Percentiles rank a stretch among this genome's conserved stretches.
phyloP scores from a whole-genome alignment of 805 yeast genomes.

The Zygoascus ofunaensis region DNA sequence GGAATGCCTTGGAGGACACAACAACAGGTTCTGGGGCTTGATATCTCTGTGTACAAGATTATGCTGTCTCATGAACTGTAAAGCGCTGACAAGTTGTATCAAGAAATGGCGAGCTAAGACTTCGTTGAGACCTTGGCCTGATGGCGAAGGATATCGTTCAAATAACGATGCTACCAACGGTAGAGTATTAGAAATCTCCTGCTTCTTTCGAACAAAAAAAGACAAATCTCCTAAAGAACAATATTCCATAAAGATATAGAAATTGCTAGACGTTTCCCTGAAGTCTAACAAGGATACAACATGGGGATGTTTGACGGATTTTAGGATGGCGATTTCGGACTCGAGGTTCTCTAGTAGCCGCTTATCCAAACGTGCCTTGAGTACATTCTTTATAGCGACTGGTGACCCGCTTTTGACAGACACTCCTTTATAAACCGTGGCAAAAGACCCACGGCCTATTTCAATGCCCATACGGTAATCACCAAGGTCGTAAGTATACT shows the following conservation, averaged over 20 bases:
- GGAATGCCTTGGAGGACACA: slow-evolving; percentile 74
- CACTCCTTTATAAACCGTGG: slow-evolving; percentile 84
- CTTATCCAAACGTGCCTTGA: slow-evolving; percentile 72
- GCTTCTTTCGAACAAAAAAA: slow-evolving; percentile 69
- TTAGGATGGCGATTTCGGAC: slow-evolving; percentile 81
- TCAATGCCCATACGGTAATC: slow-evolving; percentile 59
- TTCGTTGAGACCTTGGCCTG: slow-evolving; percentile 67
- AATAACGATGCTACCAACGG: slow-evolving; percentile 72
- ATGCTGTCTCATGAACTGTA: slow-evolving; percentile 69
- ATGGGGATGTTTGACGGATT: slow-evolving; percentile 85
- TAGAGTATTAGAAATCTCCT: slow-evolving; percentile 60
- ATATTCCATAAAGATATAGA: slow-evolving; percentile 91
- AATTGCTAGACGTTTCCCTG: slow-evolving; percentile 62
- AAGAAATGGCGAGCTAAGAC: slow-evolving; percentile 73
- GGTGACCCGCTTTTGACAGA: slow-evolving; percentile 39
- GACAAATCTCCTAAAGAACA: slow-evolving; percentile 93
- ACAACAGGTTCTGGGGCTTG: slow-evolving; percentile 78
- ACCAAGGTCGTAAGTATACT: slow-evolving; percentile 8
- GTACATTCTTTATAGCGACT: slow-evolving; percentile 85
- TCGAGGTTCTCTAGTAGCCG: slow-evolving; percentile 85
- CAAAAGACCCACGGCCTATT: slow-evolving; percentile 94
- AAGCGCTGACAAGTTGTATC: slow-evolving; percentile 77
- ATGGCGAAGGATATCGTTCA: slow-evolving; percentile 75
- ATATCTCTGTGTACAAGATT: slow-evolving; percentile 91
- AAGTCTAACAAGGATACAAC: slow-evolving; percentile 82